These are phyloP conservation scores for Globisporangium camurandrum DNA, from an alignment of 352 stramenopile species.

Conservation along the genomic window DNA sequence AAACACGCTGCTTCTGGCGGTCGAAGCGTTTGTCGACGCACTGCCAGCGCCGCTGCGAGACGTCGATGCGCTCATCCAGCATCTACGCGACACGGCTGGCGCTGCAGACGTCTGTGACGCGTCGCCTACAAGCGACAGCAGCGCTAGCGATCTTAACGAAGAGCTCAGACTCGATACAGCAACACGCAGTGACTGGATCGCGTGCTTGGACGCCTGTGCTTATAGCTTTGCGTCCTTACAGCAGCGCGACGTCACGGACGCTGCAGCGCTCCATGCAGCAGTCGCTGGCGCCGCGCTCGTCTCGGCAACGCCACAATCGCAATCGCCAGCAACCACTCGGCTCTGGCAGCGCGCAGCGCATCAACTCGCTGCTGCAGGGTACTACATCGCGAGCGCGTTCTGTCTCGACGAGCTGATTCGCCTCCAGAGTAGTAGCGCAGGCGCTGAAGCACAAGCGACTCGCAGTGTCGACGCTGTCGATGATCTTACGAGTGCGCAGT, in stretches of 20 bases:
- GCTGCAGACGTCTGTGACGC: not conserved
- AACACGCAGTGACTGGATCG: not conserved
- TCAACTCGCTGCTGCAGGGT: constrained; percentile 15
- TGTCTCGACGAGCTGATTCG: constrained; percentile 7
- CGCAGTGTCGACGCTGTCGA: not conserved
- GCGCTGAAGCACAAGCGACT: no score
- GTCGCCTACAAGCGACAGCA: not conserved
- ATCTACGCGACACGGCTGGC: no score
- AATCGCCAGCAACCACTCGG: not conserved
- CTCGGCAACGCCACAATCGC: not conserved
- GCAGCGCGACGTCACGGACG: constrained; percentile 15
- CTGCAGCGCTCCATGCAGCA: constrained; percentile 23
- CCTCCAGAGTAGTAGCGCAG: no score
- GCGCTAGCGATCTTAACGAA: no score
- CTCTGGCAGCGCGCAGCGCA: constrained; percentile 9
- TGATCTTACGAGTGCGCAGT: constrained; percentile 3
- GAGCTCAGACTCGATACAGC: not conserved
- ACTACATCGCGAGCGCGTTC: constrained; percentile 18
- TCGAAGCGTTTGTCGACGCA: constrained; percentile 23
- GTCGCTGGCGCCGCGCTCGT: constrained; percentile 14
- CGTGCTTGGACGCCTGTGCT: not conserved
- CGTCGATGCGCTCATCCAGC: constrained; percentile 20
- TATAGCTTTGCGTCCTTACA: constrained; percentile 6
- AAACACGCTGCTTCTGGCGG: constrained; percentile 23
- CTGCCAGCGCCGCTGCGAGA: not conserved